Base-by-base conservation (phyloP, 768 basidiomycete species). In the Dentipellis fragilis region DNA sequence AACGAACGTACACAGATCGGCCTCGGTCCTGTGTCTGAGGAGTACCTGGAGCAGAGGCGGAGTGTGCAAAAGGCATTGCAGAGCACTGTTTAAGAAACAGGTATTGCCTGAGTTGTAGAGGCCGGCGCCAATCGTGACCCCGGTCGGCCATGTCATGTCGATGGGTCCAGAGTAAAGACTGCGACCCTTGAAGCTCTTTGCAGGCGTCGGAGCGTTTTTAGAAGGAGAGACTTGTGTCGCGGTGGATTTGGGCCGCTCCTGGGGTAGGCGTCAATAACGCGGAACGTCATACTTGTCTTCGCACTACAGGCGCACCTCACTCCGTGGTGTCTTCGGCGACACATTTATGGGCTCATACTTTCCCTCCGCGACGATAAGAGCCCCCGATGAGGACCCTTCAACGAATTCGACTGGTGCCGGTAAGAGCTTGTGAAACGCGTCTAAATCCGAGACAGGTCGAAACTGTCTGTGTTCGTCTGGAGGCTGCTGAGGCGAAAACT, bases 1-100 rank as follows among this genome's bases (percentile, higher is more conserved):
- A 34, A 10, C 0, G 14, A 4, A 78, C 87, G 64, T 64, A 90
- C 89, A 93, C 60, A 73, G 70, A 9, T 83, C 73, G 1, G 55
- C 54, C 59, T 69, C 42, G 19, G n/a, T 75, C 37, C 68, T 70
- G 63, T 86, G 86, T 8, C 67, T 67, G 42, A 71, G 52, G 39
- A 92, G 67, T 45, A 87, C 65, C 58, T 77, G 79, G 38, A 93
- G 75, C 22, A 99, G 76, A 2, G 94, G 92, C 9, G 93, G 84
- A 0, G 95, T 97, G 65, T 98, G 93, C 12, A 96, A 69, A 51
- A 98, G 78, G 63, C 92, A 93, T 72, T 99, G 96, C 50, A 98
- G 71, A 19, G 87, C 89, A 61, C 92, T 93, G 68, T 99, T 99
- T 63, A 97, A 74, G 69, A 95, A 99, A 70, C 96, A 99, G 1